phyloP scores from a whole-genome alignment of 306 rosid genomes.

The Malus sieversii region DNA sequence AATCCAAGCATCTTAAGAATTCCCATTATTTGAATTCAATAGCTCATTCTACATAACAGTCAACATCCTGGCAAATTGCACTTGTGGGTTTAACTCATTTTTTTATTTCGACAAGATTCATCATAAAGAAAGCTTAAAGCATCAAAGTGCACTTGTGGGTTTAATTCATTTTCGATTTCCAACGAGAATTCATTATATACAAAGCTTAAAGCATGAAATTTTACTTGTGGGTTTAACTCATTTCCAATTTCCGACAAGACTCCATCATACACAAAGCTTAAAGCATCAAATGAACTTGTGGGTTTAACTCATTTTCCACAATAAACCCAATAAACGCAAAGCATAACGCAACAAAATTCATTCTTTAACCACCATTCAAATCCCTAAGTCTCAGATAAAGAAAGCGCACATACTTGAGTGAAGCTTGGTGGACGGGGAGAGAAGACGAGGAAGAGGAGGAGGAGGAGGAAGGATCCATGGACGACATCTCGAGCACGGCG shows the following conservation, averaged over 20 bases:
- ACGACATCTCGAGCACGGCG: constrained; percentile 94
- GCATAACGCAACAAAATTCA: neutral
- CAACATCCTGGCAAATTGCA: neutral
- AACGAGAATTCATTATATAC: too few relatives aligned
- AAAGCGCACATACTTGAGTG: constrained; percentile 44
- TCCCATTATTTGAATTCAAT: neutral
- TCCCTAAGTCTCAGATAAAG: neutral
- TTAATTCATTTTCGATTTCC: too few relatives aligned
- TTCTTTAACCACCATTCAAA: neutral
- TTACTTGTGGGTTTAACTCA: too few relatives aligned
- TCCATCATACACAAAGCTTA: neutral
- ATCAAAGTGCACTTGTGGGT: neutral
- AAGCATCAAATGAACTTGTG: neutral
- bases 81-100: neutral
- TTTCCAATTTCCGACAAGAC: too few relatives aligned
- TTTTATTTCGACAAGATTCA: neutral
- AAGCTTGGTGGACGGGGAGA: constrained; percentile 30
- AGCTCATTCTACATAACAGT: neutral
- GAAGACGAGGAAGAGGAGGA: constrained; percentile 51
- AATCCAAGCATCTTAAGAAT: neutral
- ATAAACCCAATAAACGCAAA: neutral
- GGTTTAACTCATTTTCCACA: neutral
- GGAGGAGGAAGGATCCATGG: constrained; percentile 76
- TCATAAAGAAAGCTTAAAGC: neutral
- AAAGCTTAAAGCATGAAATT: too few relatives aligned